phyloP scores from a whole-genome alignment of 2,329 filamentous ascomycete species.

The Ceratocystis huliohia region DNA sequence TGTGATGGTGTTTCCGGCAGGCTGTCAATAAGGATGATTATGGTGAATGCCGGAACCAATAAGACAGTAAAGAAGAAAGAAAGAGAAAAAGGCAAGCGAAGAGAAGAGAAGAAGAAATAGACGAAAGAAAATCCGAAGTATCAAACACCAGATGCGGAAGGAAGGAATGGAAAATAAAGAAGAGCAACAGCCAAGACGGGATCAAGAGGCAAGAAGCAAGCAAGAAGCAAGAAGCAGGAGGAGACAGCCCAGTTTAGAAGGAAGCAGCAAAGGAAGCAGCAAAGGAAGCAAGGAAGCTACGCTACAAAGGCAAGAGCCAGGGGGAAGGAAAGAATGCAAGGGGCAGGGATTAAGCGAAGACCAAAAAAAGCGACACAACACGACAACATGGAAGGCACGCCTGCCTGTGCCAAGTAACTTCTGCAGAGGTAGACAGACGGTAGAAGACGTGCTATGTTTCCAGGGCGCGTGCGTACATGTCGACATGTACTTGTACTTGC shows the following conservation, averaged over 20 bases:
- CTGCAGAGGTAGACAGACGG: too few species aligned
- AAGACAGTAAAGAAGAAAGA: background rate
- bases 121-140: background rate
- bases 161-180: constrained; percentile 14
- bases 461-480: background rate
- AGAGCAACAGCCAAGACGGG: background rate
- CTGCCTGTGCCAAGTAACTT: too few species aligned
- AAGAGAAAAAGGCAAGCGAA: background rate
- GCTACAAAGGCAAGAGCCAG: constrained; percentile 9
- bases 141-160: background rate
- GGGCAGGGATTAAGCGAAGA: constrained; percentile 7
- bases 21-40: background rate
- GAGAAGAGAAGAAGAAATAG: background rate
- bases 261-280: background rate
- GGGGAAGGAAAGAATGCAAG: background rate
- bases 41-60: too few species aligned
- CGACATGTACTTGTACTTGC: background rate
- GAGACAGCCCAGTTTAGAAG: background rate
- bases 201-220: background rate
- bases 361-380: constrained; percentile 4
- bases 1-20: background rate
- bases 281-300: background rate
- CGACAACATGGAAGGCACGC: background rate
- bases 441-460: too few species aligned
- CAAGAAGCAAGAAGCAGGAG: constrained; percentile 1